phyloP scores from a whole-genome alignment of 495 filamentous ascomycete genomes.

The Penicillium taxi region DNA sequence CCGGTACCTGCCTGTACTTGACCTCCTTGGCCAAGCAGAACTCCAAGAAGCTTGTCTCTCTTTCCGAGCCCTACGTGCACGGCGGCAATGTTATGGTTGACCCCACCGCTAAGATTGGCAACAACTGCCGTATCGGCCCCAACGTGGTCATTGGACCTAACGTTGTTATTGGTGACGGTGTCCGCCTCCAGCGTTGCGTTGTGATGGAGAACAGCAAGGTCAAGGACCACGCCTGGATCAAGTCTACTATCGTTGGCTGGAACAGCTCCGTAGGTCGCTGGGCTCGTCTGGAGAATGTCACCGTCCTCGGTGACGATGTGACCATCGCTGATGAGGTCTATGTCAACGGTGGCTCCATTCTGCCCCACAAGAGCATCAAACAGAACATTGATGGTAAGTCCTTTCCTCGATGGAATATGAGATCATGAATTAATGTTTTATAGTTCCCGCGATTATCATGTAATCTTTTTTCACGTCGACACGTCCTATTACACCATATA shows the following conservation, averaged over 20 bases:
- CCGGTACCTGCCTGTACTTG: slow-evolving; percentile 93
- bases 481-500: slow-evolving; percentile 17
- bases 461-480: slow-evolving; percentile 40
- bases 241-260: slow-evolving; percentile 98
- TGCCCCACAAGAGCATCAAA: slow-evolving; percentile 99
- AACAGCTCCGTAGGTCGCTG: slow-evolving; percentile 93
- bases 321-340: slow-evolving; percentile 98
- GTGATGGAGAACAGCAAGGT: slow-evolving; percentile 83
- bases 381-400: slow-evolving; percentile 82
- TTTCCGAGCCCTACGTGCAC: slow-evolving; percentile 73
- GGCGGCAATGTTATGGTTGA: slow-evolving; percentile 97
- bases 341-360: slow-evolving; percentile 92
- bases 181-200: slow-evolving; percentile 89
- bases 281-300: slow-evolving; percentile 96
- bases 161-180: slow-evolving; percentile 91
- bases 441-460: slow-evolving; percentile 80
- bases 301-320: slow-evolving; percentile 96
- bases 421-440: slow-evolving; percentile 10
- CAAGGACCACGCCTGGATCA: slow-evolving; percentile 99
- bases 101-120: slow-evolving; percentile 90
- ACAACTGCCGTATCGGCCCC: slow-evolving; percentile 96
- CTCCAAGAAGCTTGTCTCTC: slow-evolving; percentile 72
- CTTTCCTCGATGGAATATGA: background rate
- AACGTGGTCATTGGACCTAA: slow-evolving; percentile 96
- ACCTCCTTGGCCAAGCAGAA: slow-evolving; percentile 88